These are phyloP conservation scores for Lodderomyces pseudojiufengensis DNA, from an alignment of 1,139 yeast species.

Conservation along the genomic window DNA sequence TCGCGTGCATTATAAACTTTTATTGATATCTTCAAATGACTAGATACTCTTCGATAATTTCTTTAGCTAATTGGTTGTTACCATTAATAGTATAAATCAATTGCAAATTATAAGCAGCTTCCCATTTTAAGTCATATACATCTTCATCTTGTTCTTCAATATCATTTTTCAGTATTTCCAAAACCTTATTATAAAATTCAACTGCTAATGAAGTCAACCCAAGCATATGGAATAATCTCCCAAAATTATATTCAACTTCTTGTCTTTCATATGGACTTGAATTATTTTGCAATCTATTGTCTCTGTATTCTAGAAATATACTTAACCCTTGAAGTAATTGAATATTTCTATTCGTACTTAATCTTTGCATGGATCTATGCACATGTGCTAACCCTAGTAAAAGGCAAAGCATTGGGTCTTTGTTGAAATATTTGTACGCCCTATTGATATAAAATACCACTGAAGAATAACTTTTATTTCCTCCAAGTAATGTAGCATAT, in stretches of 20 bases:
- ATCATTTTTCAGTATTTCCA: conserved; percentile 27
- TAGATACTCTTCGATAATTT: conserved; percentile 61
- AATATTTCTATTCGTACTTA: conserved; percentile 78
- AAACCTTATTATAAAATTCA: conserved; percentile 64
- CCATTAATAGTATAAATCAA: conserved; percentile 76
- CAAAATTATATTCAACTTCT: conserved; percentile 81
- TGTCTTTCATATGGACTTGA: conserved; percentile 56
- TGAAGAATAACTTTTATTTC: conserved; percentile 80
- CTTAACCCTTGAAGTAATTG: conserved; percentile 86
- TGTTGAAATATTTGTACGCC: conserved; percentile 57
- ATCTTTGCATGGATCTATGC: conserved; percentile 91
- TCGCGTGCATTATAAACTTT: too few relatives aligned
- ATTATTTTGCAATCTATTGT: conserved; percentile 30
- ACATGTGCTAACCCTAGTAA: conserved; percentile 75
- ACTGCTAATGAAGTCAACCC: conserved; percentile 75
- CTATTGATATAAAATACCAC: conserved; percentile 66
- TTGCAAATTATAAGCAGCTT: conserved; percentile 82
- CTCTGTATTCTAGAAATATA: conserved; percentile 67
- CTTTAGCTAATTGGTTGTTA: conserved; percentile 59
- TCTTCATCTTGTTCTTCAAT: conserved; percentile 25
- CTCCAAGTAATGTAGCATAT: conserved; percentile 75
- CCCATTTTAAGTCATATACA: conserved; percentile 57
- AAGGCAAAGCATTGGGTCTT: conserved; percentile 77
- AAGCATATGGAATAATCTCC: conserved; percentile 77
- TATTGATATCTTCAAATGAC: conserved; percentile 21